phyloP scores from a whole-genome alignment of 768 basidiomycete genomes.

The Termitomyces sp. region DNA sequence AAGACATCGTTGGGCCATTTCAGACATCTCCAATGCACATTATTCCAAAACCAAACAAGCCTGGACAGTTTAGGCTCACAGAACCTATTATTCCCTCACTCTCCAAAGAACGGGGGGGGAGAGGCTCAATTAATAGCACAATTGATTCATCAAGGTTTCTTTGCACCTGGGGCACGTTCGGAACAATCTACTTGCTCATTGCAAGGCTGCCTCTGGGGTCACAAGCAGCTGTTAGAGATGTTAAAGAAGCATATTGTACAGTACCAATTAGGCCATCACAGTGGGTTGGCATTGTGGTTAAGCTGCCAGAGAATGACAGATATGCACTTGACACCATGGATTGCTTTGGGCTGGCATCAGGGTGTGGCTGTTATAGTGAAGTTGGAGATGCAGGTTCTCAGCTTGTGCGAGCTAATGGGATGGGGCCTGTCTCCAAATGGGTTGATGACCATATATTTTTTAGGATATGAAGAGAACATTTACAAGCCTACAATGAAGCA shows the following conservation, averaged over 20 bases:
- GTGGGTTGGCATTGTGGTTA: too few species aligned
- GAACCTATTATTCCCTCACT: background rate
- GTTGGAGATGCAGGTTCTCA: background rate
- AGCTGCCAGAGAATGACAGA: too few species aligned
- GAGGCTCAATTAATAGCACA: background rate
- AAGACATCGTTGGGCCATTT: background rate
- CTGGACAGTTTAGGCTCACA: background rate
- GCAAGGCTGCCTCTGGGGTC: background rate
- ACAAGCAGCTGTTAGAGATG: background rate
- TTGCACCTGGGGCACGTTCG: background rate
- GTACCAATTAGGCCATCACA: too few species aligned
- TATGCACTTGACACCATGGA: too few species aligned
- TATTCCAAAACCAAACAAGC: background rate
- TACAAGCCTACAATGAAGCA: too few species aligned
- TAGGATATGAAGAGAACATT: too few species aligned
- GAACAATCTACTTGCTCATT: background rate
- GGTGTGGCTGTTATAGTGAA: background rate
- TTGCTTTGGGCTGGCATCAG: background rate
- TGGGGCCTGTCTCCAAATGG: too few species aligned
- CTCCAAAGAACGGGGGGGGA: accelerated
- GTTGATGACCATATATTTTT: too few species aligned
- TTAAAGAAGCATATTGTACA: background rate
- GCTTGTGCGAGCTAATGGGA: background rate
- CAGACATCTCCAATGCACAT: background rate
- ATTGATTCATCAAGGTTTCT: background rate